phyloP scores from a whole-genome alignment of 495 filamentous ascomycete genomes.

The Rhypophila decipiens region DNA sequence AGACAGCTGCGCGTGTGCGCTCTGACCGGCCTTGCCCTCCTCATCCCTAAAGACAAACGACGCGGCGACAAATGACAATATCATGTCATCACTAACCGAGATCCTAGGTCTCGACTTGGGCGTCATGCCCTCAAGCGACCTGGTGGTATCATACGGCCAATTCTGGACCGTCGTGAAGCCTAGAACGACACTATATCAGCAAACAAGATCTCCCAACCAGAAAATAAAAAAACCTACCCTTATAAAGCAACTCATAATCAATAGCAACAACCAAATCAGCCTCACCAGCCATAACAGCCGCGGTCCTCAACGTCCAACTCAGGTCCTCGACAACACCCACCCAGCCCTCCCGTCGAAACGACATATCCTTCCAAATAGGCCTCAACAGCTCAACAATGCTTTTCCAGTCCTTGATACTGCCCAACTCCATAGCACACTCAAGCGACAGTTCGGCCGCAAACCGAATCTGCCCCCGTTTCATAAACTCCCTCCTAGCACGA shows the following conservation, averaged over 20 bases:
- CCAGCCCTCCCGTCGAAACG: slow-evolving; percentile 78
- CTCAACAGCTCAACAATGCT: slow-evolving; percentile 61
- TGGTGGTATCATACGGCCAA: slow-evolving; percentile 70
- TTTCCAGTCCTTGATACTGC: slow-evolving; percentile 54
- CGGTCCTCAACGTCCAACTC: slow-evolving; percentile 66
- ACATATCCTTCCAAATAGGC: slow-evolving; percentile 65
- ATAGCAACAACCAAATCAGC: slow-evolving; percentile 62
- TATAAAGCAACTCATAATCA: slow-evolving; percentile 78
- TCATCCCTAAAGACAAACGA: slow-evolving; percentile 66
- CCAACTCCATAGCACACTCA: slow-evolving; percentile 62
- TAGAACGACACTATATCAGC: slow-evolving; percentile 17
- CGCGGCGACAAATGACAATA: slow-evolving; percentile 63
- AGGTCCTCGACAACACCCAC: slow-evolving; percentile 67
- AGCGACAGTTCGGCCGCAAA: slow-evolving; percentile 63
- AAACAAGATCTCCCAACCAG: slow-evolving; percentile 1
- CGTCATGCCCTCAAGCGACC: slow-evolving; percentile 53
- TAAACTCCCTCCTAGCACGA: slow-evolving; percentile 59
- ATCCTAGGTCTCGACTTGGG: slow-evolving; percentile 55
- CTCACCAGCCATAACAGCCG: slow-evolving; percentile 58
- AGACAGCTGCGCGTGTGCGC: slow-evolving; percentile 62
- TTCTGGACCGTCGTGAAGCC: slow-evolving; percentile 54
- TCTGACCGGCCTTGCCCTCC: slow-evolving; percentile 81
- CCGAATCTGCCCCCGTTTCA: slow-evolving; percentile 54
- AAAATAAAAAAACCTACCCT: slow-evolving; percentile 47
- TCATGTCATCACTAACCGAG: slow-evolving; percentile 58